Conservation (phyloP, 2,329 filamentous ascomycete species). For the Penicillium sp. region DNA sequence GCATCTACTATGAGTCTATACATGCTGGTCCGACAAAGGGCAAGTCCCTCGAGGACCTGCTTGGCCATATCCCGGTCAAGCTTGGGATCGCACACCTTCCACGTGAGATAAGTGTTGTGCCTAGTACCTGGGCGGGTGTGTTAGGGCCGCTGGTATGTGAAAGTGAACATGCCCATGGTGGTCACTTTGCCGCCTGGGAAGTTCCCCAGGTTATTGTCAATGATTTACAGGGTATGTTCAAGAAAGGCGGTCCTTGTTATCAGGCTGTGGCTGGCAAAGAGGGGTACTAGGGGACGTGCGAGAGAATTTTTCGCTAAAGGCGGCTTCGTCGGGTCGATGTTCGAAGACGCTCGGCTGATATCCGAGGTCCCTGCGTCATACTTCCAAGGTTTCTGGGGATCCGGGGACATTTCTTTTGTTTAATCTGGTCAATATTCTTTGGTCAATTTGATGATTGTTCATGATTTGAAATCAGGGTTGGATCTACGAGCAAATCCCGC, state of each 20-base stretch:
- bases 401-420: no score
- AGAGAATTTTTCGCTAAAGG: not conserved
- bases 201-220: conserved; percentile 15
- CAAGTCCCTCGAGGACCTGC: conserved; percentile 12
- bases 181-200: conserved; percentile 28
- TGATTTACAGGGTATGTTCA: conserved; percentile 20
- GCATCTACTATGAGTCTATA: conserved; percentile 71
- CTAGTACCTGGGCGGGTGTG: conserved; percentile 20
- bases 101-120: conserved; percentile 21
- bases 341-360: not conserved
- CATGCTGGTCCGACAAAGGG: conserved; percentile 8
- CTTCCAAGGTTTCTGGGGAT: no score
- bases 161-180: conserved; percentile 18
- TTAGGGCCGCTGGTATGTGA: conserved; percentile 21
- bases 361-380: no score
- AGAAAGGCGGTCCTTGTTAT: conserved; percentile 18
- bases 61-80: conserved; percentile 19
- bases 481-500: no score
- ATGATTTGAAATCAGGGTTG: no score
- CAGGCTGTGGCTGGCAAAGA: conserved; percentile 5
- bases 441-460: no score
- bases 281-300: conserved; percentile 10
- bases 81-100: conserved; percentile 23
- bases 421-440: no score
- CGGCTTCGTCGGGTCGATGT: not conserved